Evolutionary conservation across 306 rosid genomes (phyloP).

Genomic region (Cyclanthera cordifolia): DNA sequence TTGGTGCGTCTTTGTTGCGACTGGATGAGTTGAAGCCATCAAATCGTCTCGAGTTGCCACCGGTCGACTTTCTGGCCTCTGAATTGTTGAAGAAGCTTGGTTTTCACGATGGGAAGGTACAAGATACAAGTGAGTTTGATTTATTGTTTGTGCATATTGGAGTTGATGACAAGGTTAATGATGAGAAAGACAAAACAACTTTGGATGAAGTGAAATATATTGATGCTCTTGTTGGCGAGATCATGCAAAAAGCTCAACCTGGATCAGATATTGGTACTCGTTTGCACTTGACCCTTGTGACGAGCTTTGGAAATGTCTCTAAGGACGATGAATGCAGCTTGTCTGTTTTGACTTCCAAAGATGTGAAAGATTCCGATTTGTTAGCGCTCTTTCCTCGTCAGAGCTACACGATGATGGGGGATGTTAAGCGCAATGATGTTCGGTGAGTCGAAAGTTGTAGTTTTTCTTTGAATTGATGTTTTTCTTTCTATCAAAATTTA

Average conservation of each 20-base stretch:
- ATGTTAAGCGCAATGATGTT: slow-evolving; percentile 46
- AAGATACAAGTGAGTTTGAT: slow-evolving; percentile 46
- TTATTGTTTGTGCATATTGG: slow-evolving; percentile 64
- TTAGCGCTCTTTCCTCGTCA: slow-evolving; percentile 58
- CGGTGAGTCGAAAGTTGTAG: slow-evolving; percentile 36
- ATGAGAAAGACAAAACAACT: slow-evolving; percentile 23
- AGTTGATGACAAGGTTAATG: slow-evolving; percentile 36
- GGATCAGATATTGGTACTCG: slow-evolving; percentile 58
- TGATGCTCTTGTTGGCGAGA: slow-evolving; percentile 57
- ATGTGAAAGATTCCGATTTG: slow-evolving; percentile 33
- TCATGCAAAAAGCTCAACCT: slow-evolving; percentile 36
- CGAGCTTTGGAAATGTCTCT: slow-evolving; percentile 59
- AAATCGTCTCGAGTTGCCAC: slow-evolving; percentile 1
- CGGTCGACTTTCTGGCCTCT: slow-evolving; percentile 25
- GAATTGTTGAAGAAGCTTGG: slow-evolving; percentile 67
- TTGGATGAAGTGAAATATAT: slow-evolving; percentile 35
- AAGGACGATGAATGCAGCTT: slow-evolving; percentile 31
- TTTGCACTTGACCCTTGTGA: slow-evolving; percentile 66
- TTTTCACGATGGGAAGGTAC: slow-evolving; percentile 52
- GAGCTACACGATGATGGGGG: slow-evolving; percentile 79
- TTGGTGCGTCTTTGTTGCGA: slow-evolving; percentile 44
- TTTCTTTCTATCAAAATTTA: slow-evolving; percentile 12
- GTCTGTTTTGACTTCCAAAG: slow-evolving; percentile 28
- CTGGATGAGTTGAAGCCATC: slow-evolving; percentile 29
- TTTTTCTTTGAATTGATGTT: not conserved